Base-by-base conservation (phyloP, 768 basidiomycete genomes). In the Leccinum variicolor region DNA sequence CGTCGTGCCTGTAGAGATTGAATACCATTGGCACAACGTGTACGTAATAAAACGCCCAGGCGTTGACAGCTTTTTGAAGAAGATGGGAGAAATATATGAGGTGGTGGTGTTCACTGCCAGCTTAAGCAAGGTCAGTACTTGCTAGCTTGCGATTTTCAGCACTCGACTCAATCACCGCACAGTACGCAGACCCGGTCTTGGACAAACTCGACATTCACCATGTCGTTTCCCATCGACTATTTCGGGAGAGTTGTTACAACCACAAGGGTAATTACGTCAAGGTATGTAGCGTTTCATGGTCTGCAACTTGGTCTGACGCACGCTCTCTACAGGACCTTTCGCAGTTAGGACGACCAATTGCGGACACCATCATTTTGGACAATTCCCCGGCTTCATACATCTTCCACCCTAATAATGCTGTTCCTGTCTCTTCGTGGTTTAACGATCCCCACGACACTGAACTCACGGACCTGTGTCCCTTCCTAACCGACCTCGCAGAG, bases 231-330 rank as follows among this genome's bases (percentile, higher is more conserved):
- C 96, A 99, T 73, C 84, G 97, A 59, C 75, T 99, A 52, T 99
- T 98, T 84, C 79, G 97, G 59, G 97, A 99, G 75, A 96, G 92
- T 69, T 99, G 97, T 74, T 98, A 98, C 73, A 98, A 97, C 70
- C 97, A 98, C 76, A 91, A 90, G 74, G 96, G 96, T 45, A 98
- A 96, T 77, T 99, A 98, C 73, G 96, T 99, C 75, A 99, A 99
- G 85, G 95, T 94, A 58, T 43, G 79, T 62, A 19, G 8, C 15
- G 25, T n/a, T 19, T 31, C 52, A 33, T n/a, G 33, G 41, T 28
- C 15, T 10, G 14, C 28, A 43, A 25, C 21, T 13, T 15, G 14
- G 28, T 54, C 55, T 66, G 26, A 62, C 19, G 11, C 34, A 62
- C 19, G 11, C 34, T 56, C 11, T 51, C n/a, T 52, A n/a, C 66